Evolutionary conservation across 2,329 filamentous ascomycete species (phyloP), one percentile per base, ranked within the genome.

Genomic region (Ascochyta clinopodiicola): DNA sequence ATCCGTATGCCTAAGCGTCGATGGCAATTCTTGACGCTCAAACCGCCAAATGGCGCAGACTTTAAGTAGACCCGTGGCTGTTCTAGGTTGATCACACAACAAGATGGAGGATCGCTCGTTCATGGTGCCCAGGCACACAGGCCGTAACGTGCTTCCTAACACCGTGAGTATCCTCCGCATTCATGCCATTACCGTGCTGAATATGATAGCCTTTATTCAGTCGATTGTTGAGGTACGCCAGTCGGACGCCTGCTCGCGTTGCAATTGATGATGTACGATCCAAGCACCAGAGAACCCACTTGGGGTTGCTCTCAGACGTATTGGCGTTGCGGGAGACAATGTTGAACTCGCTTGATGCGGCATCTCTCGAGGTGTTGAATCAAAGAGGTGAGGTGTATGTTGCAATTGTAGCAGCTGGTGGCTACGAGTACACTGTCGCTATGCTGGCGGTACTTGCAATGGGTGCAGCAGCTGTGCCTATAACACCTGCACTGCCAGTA

Each of bases 391-490:
- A 77, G 46, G 74, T 79, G 13, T 81, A 77, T 59, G 75, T 82
- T 42, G 77, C 76, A 24, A 70, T 82, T 4, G 67, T 82, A 29
- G 79, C 78, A 10, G 71, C 77, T 2, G 78, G 78, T 6, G 76
- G 80, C 5, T 81, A 81, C 60, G 79, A 81, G 51, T 82, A 78
- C 60, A 72, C 77, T 4, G 78, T 81, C n/a, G 79, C 76, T 4
- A 78, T 81, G 58, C 69, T 82, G 25, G 76, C 79, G 4, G 72
- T 80, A n/a, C 68, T 80, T 31, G 79, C 80, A 8, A 57, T 80
- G 2, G 79, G 79, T 17, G 80, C 77, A 4, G 80, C 79, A 13
- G 75, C 77, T 1, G 80, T 82, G 7, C 80, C 79, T 4, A 75
- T 81, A 57, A 73, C 74, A 22, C 73, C 77, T 12, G 74, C 69